Percentiles rank a stretch among this genome's conserved stretches.
These are phyloP conservation scores for Penicillium sp. DNA, from an alignment of 2,329 filamentous ascomycete species.

Conservation along the genomic window DNA sequence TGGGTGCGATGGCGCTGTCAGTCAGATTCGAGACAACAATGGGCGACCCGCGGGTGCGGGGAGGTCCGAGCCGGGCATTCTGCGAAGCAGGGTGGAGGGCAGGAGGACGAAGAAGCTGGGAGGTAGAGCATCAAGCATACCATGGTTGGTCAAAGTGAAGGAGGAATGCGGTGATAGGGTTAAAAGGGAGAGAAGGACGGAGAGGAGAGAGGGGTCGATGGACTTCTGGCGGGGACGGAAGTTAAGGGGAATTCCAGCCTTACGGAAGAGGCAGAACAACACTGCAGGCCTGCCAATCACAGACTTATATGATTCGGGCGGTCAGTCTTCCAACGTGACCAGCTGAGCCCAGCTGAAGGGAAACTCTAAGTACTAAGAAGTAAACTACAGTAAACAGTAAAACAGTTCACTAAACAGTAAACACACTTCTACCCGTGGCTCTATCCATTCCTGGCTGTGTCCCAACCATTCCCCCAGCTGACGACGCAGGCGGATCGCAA, in stretches of 20 bases:
- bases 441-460: background rate
- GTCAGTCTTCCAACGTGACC: slow-evolving; percentile 9
- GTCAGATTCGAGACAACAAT: slow-evolving; percentile 26
- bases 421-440: background rate
- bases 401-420: background rate
- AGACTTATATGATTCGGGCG: slow-evolving; percentile 8
- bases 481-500: slow-evolving; percentile 9
- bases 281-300: slow-evolving; percentile 13
- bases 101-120: background rate
- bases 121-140: slow-evolving; percentile 24
- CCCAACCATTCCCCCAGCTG: background rate
- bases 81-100: slow-evolving; percentile 1
- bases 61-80: slow-evolving; percentile 21
- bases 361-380: no score
- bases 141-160: slow-evolving; percentile 32
- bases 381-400: slow-evolving; percentile 4
- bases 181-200: slow-evolving; percentile 20
- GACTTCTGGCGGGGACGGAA: slow-evolving; percentile 20
- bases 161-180: slow-evolving; percentile 6
- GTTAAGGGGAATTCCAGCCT: slow-evolving; percentile 29
- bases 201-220: slow-evolving; percentile 21
- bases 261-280: slow-evolving; percentile 16
- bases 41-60: slow-evolving; percentile 42
- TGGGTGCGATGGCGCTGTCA: slow-evolving; percentile 29
- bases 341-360: no score